Conservation (phyloP, 2,329 filamentous ascomycete species). For the Daldinia sp. region DNA sequence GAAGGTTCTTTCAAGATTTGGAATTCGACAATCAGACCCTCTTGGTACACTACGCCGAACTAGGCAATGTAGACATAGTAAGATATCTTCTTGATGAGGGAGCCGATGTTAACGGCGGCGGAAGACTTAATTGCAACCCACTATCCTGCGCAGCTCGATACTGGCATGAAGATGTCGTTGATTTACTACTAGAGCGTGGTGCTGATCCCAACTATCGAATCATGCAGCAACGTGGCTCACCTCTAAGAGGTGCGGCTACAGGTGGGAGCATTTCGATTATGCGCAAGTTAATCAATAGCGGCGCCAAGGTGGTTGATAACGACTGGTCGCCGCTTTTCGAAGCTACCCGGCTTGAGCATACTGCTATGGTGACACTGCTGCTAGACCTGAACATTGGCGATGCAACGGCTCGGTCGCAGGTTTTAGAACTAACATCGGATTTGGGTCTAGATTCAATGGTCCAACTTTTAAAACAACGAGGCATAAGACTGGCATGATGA, state of each 20-base stretch:
- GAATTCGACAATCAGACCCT: not conserved
- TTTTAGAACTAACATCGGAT: not conserved
- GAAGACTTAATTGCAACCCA: not conserved
- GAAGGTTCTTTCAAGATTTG: not conserved
- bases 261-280: not conserved
- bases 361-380: not conserved
- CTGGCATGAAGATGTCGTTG: conserved; percentile 1
- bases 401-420: not conserved
- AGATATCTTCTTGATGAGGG: not conserved
- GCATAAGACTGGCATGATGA: not conserved
- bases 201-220: conserved; percentile 1
- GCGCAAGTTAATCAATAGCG: not conserved
- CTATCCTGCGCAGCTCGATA: not conserved
- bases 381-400: not conserved
- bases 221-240: not conserved
- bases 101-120: not conserved
- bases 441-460: not conserved
- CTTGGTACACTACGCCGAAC: not conserved
- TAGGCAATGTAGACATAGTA: conserved; percentile 1
- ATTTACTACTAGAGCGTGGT: not conserved
- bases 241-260: not conserved
- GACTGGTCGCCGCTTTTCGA: not conserved
- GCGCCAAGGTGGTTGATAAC: not conserved
- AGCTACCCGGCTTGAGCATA: not conserved
- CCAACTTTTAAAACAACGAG: not conserved